These are phyloP conservation scores for Colletotrichum godetiae DNA, from an alignment of 2,329 filamentous ascomycete genomes.

Conservation along the genomic window DNA sequence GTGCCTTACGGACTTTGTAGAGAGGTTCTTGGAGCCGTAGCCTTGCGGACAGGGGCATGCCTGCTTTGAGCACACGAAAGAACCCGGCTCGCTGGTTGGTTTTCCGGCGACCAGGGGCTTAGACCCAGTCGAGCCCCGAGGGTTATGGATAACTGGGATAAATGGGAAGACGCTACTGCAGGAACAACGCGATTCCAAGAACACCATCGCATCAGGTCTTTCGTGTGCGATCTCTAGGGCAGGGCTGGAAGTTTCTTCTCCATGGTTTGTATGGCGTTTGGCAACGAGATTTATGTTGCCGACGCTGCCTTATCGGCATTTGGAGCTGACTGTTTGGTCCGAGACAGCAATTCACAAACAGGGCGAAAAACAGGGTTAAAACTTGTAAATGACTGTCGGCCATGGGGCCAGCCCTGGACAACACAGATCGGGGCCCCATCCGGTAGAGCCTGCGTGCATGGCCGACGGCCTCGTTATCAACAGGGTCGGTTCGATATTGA, in stretches of 20 bases:
- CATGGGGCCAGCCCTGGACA: conserved; percentile 2
- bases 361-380: conserved; percentile 12
- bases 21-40: neutral
- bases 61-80: conserved; percentile 2
- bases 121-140: conserved; percentile 19
- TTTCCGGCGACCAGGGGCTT: conserved; percentile 10
- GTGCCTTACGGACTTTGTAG: neutral
- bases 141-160: conserved; percentile 13
- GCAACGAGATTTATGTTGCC: conserved; percentile 9
- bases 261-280: neutral
- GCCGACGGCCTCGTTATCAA: conserved; percentile 12
- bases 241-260: neutral
- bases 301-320: neutral
- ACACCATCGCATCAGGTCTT: conserved; percentile 24
- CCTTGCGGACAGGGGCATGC: conserved; percentile 16
- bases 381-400: conserved; percentile 2
- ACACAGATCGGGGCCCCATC: conserved; percentile 11
- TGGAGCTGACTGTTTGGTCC: neutral
- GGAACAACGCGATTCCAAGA: conserved; percentile 23
- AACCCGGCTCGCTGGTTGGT: conserved; percentile 24
- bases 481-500: conserved; percentile 12
- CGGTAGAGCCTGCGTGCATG: conserved; percentile 18
- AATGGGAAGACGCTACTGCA: conserved; percentile 31
- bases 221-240: neutral
- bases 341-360: neutral